A percentile compares a stretch with the other conserved stretches of the same genome.
These are phyloP conservation scores for Globisporangium carolinianum DNA, from an alignment of 352 stramenopile genomes.

Conservation along the genomic window DNA sequence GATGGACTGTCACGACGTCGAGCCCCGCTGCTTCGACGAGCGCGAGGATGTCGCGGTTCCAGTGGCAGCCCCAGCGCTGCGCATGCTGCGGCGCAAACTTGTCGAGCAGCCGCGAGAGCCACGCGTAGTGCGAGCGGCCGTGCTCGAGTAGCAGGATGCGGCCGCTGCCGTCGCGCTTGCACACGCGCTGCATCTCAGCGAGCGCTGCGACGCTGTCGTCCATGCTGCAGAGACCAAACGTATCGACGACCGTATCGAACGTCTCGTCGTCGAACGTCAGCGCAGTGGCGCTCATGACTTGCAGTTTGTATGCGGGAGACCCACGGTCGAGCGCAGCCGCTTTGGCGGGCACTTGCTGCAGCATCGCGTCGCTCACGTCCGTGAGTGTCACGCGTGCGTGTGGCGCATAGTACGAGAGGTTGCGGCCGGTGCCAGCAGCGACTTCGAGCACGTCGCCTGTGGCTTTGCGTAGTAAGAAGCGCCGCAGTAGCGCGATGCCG, in stretches of 20 bases:
- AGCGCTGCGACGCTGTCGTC: constrained; percentile 90
- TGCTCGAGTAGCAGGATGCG: constrained; percentile 95
- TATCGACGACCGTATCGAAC: constrained; percentile 96
- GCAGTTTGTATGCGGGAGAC: constrained; percentile 25
- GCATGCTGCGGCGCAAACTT: constrained; percentile 89
- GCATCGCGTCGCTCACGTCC: constrained; percentile 72
- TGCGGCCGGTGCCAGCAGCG: constrained; percentile 91
- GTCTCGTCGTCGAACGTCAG: constrained; percentile 59
- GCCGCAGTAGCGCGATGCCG: constrained; percentile 75
- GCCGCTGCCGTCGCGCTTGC: constrained; percentile 43
- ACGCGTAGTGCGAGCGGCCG: constrained; percentile 85
- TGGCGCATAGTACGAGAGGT: constrained; percentile 86
- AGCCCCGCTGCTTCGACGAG: constrained; percentile 84
- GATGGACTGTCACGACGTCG: constrained; percentile 75
- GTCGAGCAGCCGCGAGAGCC: constrained; percentile 90
- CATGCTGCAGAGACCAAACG: constrained; percentile 95
- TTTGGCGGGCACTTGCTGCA: constrained; percentile 39
- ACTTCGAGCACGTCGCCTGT: constrained; percentile 89
- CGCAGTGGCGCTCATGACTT: constrained; percentile 50
- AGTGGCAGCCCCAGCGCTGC: constrained; percentile 94
- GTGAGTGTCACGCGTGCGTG: constrained; percentile 46
- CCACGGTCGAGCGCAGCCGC: constrained; percentile 15
- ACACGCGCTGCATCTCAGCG: constrained; percentile 92
- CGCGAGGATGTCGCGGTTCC: constrained; percentile 93
- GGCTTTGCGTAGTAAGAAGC: constrained; percentile 67